phyloP scores from a whole-genome alignment of 371 early-diverging fungal genomes.

The Syncephalastrum monosporum region DNA sequence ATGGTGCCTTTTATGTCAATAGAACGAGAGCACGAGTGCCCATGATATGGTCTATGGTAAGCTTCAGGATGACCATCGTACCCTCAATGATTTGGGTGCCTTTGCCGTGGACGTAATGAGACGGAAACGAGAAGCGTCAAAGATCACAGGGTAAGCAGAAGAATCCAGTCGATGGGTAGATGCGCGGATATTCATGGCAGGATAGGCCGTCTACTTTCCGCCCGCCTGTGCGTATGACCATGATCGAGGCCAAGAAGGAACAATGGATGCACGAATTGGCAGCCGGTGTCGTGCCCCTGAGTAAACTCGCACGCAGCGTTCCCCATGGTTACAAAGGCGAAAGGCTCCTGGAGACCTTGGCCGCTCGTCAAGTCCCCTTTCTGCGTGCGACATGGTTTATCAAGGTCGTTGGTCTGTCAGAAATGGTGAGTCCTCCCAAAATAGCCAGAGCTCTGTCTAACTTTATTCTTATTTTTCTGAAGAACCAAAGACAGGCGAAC shows the following conservation, averaged over 20 bases:
- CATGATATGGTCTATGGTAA: slow-evolving; percentile 53
- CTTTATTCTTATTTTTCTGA: not conserved
- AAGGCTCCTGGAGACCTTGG: slow-evolving; percentile 61
- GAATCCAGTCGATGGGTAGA: not conserved
- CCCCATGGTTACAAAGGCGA: slow-evolving; percentile 72
- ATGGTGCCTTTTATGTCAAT: not conserved
- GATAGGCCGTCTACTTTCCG: slow-evolving; percentile 54
- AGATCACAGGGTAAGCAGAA: slow-evolving; percentile 48
- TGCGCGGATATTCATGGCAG: not conserved
- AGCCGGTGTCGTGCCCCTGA: slow-evolving; percentile 51
- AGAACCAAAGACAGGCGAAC: slow-evolving; percentile 34
- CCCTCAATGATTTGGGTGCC: slow-evolving; percentile 49
- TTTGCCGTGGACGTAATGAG: slow-evolving; percentile 64
- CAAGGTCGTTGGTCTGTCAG: slow-evolving; percentile 62
- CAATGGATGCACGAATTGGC: slow-evolving; percentile 63
- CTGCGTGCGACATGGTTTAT: slow-evolving; percentile 77
- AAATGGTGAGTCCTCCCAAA: slow-evolving; percentile 47
- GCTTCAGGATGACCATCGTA: slow-evolving; percentile 50
- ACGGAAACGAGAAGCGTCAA: slow-evolving; percentile 48
- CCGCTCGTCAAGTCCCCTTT: slow-evolving; percentile 62
- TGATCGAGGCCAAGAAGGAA: slow-evolving; percentile 58
- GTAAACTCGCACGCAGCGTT: slow-evolving; percentile 56
- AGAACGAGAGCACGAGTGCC: slow-evolving; percentile 53
- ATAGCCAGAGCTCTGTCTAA: not conserved
- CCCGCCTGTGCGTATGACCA: slow-evolving; percentile 54